Conservation (phyloP, 805 yeast species). For the Cyberlindnera bimundalis region DNA sequence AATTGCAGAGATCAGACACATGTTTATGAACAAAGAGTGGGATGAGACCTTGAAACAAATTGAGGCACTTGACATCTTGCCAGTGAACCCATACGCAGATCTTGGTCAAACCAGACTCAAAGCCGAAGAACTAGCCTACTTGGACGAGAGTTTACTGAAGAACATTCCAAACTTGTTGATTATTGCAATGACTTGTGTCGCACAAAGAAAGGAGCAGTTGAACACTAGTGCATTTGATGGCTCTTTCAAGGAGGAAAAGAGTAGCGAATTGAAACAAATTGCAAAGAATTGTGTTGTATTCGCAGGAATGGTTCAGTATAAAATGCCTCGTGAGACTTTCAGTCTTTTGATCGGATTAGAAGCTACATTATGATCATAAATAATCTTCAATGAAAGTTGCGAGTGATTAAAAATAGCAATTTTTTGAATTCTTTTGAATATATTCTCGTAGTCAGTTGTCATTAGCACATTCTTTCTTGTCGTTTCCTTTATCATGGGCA, state of each 20-base stretch:
- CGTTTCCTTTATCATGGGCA: slow-evolving; percentile 2
- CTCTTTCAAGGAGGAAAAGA: slow-evolving; percentile 49
- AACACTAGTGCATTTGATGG: slow-evolving; percentile 40
- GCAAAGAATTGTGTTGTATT: slow-evolving; percentile 90
- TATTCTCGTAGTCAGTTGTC: neutral
- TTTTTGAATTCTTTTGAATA: no score
- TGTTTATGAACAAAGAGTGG: slow-evolving; percentile 55
- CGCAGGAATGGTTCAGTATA: slow-evolving; percentile 92
- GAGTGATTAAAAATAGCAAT: no score
- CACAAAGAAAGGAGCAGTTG: slow-evolving; percentile 47
- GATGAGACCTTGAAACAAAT: slow-evolving; percentile 53
- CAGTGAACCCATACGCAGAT: slow-evolving; percentile 40
- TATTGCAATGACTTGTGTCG: slow-evolving; percentile 75
- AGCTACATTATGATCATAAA: slow-evolving; percentile 33
- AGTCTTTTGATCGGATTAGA: slow-evolving; percentile 67
- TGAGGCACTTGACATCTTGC: slow-evolving; percentile 61
- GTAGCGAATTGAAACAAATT: slow-evolving; percentile 50
- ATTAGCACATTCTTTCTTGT: neutral
- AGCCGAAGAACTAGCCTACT: slow-evolving; percentile 62
- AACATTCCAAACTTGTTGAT: slow-evolving; percentile 78
- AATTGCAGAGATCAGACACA: slow-evolving; percentile 63
- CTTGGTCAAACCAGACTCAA: slow-evolving; percentile 47
- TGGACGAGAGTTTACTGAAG: slow-evolving; percentile 70
- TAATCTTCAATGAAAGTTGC: no score
- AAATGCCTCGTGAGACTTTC: slow-evolving; percentile 84